Base-by-base conservation (phyloP, 805 yeast genomes). In the Nakazawaea wyomingensis region DNA sequence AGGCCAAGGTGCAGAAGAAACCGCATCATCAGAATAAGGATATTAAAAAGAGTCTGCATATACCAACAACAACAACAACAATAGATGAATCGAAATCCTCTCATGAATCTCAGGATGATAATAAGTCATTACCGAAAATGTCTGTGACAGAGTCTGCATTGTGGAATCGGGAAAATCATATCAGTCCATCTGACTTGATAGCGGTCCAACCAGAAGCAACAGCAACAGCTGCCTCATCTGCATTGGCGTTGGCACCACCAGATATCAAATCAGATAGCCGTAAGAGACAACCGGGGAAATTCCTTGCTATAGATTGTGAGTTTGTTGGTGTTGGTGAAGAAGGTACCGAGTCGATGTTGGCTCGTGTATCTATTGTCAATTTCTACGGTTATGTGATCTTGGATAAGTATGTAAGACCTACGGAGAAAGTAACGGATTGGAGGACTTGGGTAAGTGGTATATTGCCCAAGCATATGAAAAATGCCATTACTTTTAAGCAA, bases 371-470 rank as follows among this genome's bases (percentile, higher is more conserved):
- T 0, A 66, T 90, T 10, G 96, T 90, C 3, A 88, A 90, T 57
- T 87, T 71, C 57, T 82, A 76, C 54, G 96, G 97, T 0, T 75
- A 76, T 49, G 70, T 77, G 0, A 56, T 90, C 0, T 68, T 82
- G 48, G 97, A 90, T 60, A 65, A 72, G 30, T 90, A 71, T 64
- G 96, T 90, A 4, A 69, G 68, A 50, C 96, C 96, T 2, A 62
- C 68, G 26, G 89, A 82, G 53, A 67, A 65, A 43, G 95, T 90
- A 2, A 81, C 90, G 0, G 95, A 90, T 54, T 90, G 93, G 90
- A 72, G 97, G 60, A 90, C 97, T 0, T 80, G 89, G 84, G 95
- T 88, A 17, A 81, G 91, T 60, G 98, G 98, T 20, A 76, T 90
- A 3, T 68, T 80, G 2, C 87, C 96, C 0, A 60, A 63, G 2